A percentile compares a stretch with the other conserved stretches of the same genome.
phyloP scores from a whole-genome alignment of 257 asterid genomes.

The Solanum rostratum region DNA sequence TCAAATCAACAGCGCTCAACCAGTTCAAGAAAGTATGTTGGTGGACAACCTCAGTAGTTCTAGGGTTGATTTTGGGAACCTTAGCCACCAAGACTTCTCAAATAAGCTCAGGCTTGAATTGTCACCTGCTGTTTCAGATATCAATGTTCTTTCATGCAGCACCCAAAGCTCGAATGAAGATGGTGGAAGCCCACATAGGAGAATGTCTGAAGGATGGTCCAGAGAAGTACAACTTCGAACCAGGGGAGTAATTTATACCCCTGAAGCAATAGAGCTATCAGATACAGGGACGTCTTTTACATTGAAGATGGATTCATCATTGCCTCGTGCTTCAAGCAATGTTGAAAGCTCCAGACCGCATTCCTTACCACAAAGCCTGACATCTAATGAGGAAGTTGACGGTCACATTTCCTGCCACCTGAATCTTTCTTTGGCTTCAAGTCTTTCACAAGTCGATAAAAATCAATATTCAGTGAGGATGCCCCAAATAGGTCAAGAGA shows the following conservation, averaged over 20 bases:
- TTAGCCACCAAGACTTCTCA: conserved; percentile 38
- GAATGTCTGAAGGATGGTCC: conserved; percentile 32
- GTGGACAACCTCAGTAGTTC: conserved; percentile 46
- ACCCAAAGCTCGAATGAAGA: conserved; percentile 79
- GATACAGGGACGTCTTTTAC: conserved; percentile 64
- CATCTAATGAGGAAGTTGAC: conserved; percentile 46
- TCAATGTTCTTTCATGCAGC: conserved; percentile 62
- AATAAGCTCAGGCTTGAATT: conserved; percentile 71
- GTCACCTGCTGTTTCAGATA: conserved; percentile 65
- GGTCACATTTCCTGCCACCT: conserved; percentile 56
- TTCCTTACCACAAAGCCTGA: conserved; percentile 25
- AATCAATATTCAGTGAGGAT: conserved; percentile 18
- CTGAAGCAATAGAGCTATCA: conserved; percentile 68
- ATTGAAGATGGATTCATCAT: conserved; percentile 42
- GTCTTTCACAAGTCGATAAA: conserved; percentile 39
- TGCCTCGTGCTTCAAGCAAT: conserved; percentile 21
- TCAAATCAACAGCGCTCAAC: conserved; percentile 30
- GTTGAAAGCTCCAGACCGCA: conserved; percentile 30
- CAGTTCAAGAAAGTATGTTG: conserved; percentile 30
- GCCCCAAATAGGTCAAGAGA: conserved; percentile 22
- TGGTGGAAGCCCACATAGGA: conserved; percentile 42
- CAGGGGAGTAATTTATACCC: conserved; percentile 19
- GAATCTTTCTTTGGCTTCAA: conserved; percentile 75
- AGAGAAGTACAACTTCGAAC: conserved; percentile 34
- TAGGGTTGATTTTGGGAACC: conserved; percentile 33